A percentile compares a stretch with the other conserved stretches of the same genome.
Conservation (phyloP, 768 basidiomycete genomes). For the Scleroderma citrinum region DNA sequence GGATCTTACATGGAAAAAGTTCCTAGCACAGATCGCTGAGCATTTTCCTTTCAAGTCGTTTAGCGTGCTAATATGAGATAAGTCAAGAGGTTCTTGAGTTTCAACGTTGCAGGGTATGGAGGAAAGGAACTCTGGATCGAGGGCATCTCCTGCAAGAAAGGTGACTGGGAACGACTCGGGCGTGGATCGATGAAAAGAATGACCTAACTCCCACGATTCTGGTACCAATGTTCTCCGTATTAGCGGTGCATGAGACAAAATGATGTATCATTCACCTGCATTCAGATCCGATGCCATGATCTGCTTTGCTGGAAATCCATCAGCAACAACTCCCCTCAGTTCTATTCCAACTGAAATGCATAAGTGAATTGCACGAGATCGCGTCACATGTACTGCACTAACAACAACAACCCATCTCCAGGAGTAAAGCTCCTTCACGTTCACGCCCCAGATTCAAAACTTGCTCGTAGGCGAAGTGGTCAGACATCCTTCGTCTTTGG, state of each 20-base stretch:
- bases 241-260: background rate
- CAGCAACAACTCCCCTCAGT: constrained; percentile 31
- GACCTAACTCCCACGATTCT: constrained; percentile 61
- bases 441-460: constrained; percentile 34
- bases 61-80: too few species aligned
- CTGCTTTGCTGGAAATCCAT: constrained; percentile 40
- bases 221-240: background rate
- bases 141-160: constrained; percentile 52
- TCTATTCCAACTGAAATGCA: constrained; percentile 35
- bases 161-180: constrained; percentile 46
- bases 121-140: too few species aligned
- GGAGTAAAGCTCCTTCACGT: constrained; percentile 32
- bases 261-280: constrained; percentile 22
- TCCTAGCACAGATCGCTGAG: constrained; percentile 43
- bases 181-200: constrained; percentile 51
- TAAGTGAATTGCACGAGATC: constrained; percentile 6
- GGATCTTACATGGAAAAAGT: constrained; percentile 37
- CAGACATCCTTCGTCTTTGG: too few species aligned
- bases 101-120: too few species aligned
- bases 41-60: constrained; percentile 38
- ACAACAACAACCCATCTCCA: constrained; percentile 47
- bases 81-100: too few species aligned
- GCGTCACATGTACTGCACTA: too few species aligned
- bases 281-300: constrained; percentile 36
- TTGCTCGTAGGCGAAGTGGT: constrained; percentile 17